These are phyloP conservation scores for Gillenia trifoliata DNA, from an alignment of 306 rosid species.

Conservation along the genomic window DNA sequence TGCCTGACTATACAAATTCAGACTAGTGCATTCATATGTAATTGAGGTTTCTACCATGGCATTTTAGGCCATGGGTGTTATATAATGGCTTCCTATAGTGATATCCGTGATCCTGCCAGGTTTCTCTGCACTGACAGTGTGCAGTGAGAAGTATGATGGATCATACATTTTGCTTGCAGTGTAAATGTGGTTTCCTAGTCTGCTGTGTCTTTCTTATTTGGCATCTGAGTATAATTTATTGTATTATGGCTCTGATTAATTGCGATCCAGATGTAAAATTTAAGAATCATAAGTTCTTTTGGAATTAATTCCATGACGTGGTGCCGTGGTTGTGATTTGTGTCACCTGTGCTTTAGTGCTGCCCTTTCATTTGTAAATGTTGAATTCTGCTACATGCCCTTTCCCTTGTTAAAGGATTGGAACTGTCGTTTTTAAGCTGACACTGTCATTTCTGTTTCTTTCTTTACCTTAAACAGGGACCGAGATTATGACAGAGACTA, in stretches of 20 bases:
- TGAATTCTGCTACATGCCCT: not conserved
- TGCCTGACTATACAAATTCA: conserved; percentile 12
- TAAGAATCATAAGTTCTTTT: not conserved
- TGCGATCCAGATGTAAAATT: not conserved
- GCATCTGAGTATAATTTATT: not conserved
- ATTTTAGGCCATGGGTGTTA: conserved; percentile 64
- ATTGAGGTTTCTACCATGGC: conserved; percentile 52
- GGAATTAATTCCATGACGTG: not conserved
- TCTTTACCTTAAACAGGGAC: conserved; percentile 42
- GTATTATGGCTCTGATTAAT: not conserved
- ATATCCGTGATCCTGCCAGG: conserved; percentile 84
- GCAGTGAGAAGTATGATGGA: conserved; percentile 99
- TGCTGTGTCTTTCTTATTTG: not conserved
- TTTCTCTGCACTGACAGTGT: conserved; percentile 99
- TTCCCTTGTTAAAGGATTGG: not conserved
- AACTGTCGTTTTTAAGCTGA: conserved; percentile 1
- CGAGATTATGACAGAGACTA: conserved; percentile 84
- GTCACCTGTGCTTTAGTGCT: not conserved
- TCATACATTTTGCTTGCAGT: conserved; percentile 41
- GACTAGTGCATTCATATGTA: conserved; percentile 16
- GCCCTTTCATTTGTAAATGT: not conserved
- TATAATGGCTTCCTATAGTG: conserved; percentile 72
- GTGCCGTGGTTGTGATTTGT: not conserved
- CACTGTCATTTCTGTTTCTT: not conserved
- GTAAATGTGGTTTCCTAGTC: conserved; percentile 5